Evolutionary conservation across 2,329 filamentous ascomycete species (phyloP), one percentile per base, ranked within the genome.

Genomic region (Ophiostoma fasciatum): DNA sequence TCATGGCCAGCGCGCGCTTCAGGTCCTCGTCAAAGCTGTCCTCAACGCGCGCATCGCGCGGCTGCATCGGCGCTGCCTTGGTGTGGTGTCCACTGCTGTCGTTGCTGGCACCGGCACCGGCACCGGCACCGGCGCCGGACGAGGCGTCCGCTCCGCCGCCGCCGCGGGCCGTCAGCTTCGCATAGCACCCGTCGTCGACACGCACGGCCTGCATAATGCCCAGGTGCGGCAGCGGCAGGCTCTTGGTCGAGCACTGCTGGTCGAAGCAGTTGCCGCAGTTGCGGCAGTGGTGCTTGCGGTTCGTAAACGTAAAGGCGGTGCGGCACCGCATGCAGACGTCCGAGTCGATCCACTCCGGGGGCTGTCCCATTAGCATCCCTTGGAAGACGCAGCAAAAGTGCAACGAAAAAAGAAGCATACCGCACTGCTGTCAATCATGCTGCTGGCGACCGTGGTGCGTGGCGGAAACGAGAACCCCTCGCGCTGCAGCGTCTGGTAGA

Each of bases 251-350:
- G 53, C 90, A 98, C 49, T 90, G 78, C 45, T 88, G 84, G 53
- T 94, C 92, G 55, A 98, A 98, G 50, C 93, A 90, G 57, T 90
- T 94, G 35, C 90, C 90, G 51, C 90, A 98, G 56, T 98, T 98
- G 46, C 90, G 78, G 52, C 90, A 98, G 56, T 98, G 90, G 54
- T 98, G 90, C 55, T 96, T 98, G 51, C 90, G 78, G 56, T 98
- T 98, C 38, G 88, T 98, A 52, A 98, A 94, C 32, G 84, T 94
- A 50, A 98, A 98, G 14, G 84, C 62, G 11, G 88, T 94, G 47
- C 90, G 77, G 56, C 90, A 98, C 53, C 90, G 80, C 85, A 98
- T 94, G 56, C 90, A 98, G 22, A 98, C 88, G 50, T 98, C 90
- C 10, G 88, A 94, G 59, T 98, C 90, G 34, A 78, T 77, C 90